Percentiles rank a stretch among this genome's conserved stretches.
Conservation (phyloP, 129 eudicot species). For the Logfia minima region DNA sequence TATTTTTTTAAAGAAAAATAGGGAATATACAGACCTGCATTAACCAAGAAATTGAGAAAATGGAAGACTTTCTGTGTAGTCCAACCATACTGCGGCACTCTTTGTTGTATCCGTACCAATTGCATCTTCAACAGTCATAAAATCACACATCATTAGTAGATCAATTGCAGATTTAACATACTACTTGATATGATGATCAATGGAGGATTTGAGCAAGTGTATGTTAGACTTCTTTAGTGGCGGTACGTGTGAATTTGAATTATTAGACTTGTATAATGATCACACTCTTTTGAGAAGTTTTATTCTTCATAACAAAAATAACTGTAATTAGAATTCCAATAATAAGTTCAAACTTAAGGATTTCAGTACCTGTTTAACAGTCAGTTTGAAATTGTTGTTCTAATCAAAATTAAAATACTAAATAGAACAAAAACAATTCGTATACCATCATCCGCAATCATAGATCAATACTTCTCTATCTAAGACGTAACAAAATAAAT, state of each 20-base stretch:
- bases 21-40: constrained; percentile 58
- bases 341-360: not conserved
- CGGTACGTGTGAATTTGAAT: too few relatives aligned
- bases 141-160: not conserved
- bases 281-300: too few relatives aligned
- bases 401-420: constrained; percentile 13
- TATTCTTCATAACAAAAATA: too few relatives aligned
- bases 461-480: too few relatives aligned
- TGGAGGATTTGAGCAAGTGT: not conserved
- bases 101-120: constrained; percentile 71
- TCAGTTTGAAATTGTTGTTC: not conserved
- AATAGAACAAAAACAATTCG: not conserved
- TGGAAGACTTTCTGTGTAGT: constrained; percentile 97
- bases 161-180: not conserved
- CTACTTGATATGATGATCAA: not conserved
- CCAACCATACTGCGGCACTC: constrained; percentile 98
- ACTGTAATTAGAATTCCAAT: not conserved
- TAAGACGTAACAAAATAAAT: not conserved
- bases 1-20: not conserved
- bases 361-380: not conserved
- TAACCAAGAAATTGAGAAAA: constrained; percentile 83
- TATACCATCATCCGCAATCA: not conserved
- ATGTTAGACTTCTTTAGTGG: too few relatives aligned
- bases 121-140: constrained; percentile 54
- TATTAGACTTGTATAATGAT: too few relatives aligned